Percentiles rank a stretch among this genome's conserved stretches.
Conservation (phyloP, 352 stramenopile species). For the Phytophthora megakarya region DNA sequence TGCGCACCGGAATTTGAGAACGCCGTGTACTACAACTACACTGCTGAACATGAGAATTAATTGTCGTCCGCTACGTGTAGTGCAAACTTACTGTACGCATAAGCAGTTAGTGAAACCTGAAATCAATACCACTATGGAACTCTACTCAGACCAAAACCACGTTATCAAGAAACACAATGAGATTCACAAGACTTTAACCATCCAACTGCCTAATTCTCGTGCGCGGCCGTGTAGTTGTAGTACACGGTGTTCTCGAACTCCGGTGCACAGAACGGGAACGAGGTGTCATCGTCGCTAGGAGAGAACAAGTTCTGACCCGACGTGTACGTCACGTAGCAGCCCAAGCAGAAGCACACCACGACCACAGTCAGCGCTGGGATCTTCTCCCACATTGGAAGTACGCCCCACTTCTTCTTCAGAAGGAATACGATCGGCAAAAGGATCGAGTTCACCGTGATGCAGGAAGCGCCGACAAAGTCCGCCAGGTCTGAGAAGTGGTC, state of each 20-base stretch:
- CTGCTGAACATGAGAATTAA: conserved; percentile 37
- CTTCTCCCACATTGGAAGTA: conserved; percentile 37
- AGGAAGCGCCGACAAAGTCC: conserved; percentile 49
- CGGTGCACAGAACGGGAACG: conserved; percentile 55
- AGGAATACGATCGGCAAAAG: conserved; percentile 50
- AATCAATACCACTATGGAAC: too few species aligned
- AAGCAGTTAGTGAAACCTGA: too few species aligned
- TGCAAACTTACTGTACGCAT: too few species aligned
- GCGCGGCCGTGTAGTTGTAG: conserved; percentile 44
- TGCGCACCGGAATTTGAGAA: conserved; percentile 53
- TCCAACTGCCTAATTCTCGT: conserved; percentile 28
- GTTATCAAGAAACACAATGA: too few species aligned
- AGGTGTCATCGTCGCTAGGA: conserved; percentile 27
- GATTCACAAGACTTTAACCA: too few species aligned
- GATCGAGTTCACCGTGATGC: conserved; percentile 58
- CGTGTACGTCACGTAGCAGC: conserved; percentile 49
- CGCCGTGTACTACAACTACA: conserved; percentile 53
- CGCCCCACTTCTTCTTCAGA: conserved; percentile 38
- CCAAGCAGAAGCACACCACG: conserved; percentile 35
- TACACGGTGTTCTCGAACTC: conserved; percentile 55
- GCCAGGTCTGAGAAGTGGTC: conserved; percentile 51
- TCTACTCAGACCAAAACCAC: too few species aligned
- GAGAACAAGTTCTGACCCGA: conserved; percentile 47
- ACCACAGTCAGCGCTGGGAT: conserved; percentile 22
- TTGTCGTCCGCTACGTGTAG: too few species aligned